Evolutionary conservation across 192 early-diverging fungal species (phyloP), one percentile per base, ranked within the genome.

Genomic region (Pecoramyces ruminantium): DNA sequence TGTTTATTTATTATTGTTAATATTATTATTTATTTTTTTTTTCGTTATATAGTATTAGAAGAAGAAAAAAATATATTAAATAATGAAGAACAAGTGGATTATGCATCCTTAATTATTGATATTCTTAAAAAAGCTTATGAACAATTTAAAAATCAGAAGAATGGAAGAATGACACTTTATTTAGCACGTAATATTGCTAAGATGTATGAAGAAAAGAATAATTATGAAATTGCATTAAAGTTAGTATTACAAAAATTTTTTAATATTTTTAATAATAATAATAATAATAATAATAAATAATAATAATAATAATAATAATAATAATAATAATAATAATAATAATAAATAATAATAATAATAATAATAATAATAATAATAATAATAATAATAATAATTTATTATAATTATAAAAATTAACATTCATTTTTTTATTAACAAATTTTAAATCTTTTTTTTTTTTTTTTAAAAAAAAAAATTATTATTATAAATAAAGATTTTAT

Each of bases 121-220:
- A 83, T 96, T 5, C 82, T 96, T n/a, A 96, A 94, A 12, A 95
- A 95, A 81, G 90, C 94, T n/a, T 96, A 96, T 81, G 95, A 96
- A 78, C 91, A 93, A 67, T 96, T 96, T 82, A 95, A 95, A 82
- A 85, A 87, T 77, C 84, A 92, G 30, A 91, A 90, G 51, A 85
- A 86, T 77, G 89, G 91, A 21, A 89, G 95, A 15, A 94, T 94
- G 91, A 96, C 95, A 0, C 83, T 95, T 3, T 96, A 90, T 81
- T 83, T 96, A 6, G 95, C 95, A 0, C 89, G 92, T 16, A 94
- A 96, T 84, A 96, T 96, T 82, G 95, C 95, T 13, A 90, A 93
- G 3, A 88, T 93, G 5, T 96, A 96, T 83, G 91, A 93, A 78
- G 84, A 87, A 27, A 86, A 88, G 30, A 92, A 92, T n/a, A 93